Percentiles rank a stretch among this genome's conserved stretches.
phyloP scores from a whole-genome alignment of 768 basidiomycete genomes.

The Fistulinella prunicolor region DNA sequence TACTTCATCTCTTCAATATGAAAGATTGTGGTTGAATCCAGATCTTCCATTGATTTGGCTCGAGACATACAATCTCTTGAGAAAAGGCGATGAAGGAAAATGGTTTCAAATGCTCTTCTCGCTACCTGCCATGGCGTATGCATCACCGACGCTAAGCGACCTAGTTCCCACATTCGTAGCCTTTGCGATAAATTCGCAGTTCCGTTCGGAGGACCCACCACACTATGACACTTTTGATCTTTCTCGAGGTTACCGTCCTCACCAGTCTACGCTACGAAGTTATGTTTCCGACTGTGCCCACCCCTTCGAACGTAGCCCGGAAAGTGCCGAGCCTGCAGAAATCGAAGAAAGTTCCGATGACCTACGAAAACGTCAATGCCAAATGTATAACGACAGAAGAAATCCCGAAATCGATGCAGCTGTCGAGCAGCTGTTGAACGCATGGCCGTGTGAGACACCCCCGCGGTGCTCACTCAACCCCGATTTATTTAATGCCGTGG shows the following conservation, averaged over 20 bases:
- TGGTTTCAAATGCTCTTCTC: conserved; percentile 26
- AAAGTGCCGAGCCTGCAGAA: neutral
- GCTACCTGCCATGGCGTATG: conserved; percentile 30
- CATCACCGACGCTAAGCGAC: conserved; percentile 7
- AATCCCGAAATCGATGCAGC: neutral
- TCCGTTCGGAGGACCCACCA: conserved; percentile 14
- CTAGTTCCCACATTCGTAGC: conserved; percentile 30
- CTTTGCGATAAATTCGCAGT: conserved; percentile 20
- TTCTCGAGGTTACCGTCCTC: conserved; percentile 6
- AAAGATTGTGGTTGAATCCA: conserved; percentile 23
- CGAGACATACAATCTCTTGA: conserved; percentile 25
- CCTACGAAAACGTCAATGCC: neutral
- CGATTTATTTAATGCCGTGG: neutral
- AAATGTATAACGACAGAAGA: neutral
- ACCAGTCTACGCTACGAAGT: neutral
- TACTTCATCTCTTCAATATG: conserved; percentile 17
- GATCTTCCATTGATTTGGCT: conserved; percentile 22
- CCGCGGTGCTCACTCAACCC: neutral
- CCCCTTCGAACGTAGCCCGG: conserved; percentile 6
- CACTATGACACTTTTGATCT: conserved; percentile 6
- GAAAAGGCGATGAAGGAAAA: conserved; percentile 4
- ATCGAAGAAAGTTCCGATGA: neutral
- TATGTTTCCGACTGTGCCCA: neutral
- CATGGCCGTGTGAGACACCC: conserved; percentile 15
- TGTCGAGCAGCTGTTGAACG: neutral